A percentile compares a stretch with the other conserved stretches of the same genome.
Conservation (phyloP, 2,329 filamentous ascomycete species). For the Penicillium sp. region DNA sequence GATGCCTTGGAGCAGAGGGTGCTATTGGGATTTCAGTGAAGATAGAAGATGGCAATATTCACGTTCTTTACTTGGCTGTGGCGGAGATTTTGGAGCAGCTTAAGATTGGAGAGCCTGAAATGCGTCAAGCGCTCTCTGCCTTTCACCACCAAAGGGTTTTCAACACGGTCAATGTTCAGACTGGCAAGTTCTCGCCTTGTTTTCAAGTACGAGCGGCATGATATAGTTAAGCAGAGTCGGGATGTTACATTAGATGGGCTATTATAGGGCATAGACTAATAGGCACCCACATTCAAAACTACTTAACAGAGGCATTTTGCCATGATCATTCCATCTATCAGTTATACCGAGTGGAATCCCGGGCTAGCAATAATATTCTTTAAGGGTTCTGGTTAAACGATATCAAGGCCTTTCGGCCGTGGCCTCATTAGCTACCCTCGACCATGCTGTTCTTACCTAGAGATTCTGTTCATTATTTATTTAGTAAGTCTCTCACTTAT, state of each 20-base stretch:
- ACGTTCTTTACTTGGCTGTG: slow-evolving; percentile 47
- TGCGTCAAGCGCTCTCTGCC: slow-evolving; percentile 14
- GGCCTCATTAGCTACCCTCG: not conserved
- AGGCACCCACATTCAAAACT: not conserved
- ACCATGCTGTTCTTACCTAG: no score
- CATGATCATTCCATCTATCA: not conserved
- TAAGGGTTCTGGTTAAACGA: not conserved
- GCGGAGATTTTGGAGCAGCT: slow-evolving; percentile 49
- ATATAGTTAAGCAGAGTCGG: not conserved
- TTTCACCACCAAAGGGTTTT: not conserved
- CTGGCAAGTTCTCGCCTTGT: not conserved
- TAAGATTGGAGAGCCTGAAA: slow-evolving; percentile 36
- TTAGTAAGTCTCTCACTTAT: not conserved
- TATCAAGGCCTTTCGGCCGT: not conserved
- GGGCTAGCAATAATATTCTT: not conserved
- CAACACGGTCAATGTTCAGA: slow-evolving; percentile 1
- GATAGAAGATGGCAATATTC: slow-evolving; percentile 51
- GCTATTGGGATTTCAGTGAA: slow-evolving; percentile 50
- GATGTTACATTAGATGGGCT: not conserved
- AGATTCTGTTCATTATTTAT: not conserved
- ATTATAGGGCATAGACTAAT: not conserved
- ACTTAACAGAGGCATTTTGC: not conserved
- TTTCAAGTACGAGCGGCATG: not conserved
- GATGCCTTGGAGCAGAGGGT: slow-evolving; percentile 38
- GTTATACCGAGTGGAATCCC: not conserved